Conservation (phyloP, 345 rosid species). For the Linum tenue region DNA sequence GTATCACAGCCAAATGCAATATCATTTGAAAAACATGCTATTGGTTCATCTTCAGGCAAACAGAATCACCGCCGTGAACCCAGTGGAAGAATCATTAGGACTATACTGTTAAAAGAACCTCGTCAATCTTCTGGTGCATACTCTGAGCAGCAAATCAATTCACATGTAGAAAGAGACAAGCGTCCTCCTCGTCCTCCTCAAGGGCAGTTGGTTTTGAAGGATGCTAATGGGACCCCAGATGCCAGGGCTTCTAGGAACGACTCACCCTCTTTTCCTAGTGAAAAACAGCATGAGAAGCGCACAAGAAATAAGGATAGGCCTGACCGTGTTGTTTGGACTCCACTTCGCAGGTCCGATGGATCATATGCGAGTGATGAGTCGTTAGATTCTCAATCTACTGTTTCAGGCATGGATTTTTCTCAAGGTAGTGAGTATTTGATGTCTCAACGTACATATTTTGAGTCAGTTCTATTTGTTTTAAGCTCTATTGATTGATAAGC, state of each 20-base stretch:
- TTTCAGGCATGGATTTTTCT: conserved; percentile 16
- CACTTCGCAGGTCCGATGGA: conserved; percentile 52
- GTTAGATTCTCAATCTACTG: conserved; percentile 16
- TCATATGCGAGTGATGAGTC: conserved; percentile 47
- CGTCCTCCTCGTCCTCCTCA: conserved; percentile 38
- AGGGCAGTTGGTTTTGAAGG: conserved; percentile 30
- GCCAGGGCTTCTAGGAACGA: conserved; percentile 42
- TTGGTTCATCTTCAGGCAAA: conserved; percentile 27
- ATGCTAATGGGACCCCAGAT: conserved; percentile 32
- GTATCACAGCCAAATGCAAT: conserved; percentile 22
- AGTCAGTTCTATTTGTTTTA: neutral
- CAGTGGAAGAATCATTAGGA: conserved; percentile 34
- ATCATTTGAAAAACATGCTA: conserved; percentile 26
- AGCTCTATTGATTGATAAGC: neutral
- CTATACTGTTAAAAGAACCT: conserved; percentile 42
- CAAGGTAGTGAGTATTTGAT: conserved; percentile 13
- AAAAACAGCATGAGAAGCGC: conserved; percentile 40
- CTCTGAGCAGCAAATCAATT: conserved; percentile 36
- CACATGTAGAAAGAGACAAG: conserved; percentile 35
- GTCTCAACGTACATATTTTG: neutral
- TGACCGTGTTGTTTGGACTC: conserved; percentile 68
- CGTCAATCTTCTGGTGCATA: conserved; percentile 30
- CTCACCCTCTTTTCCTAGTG: conserved; percentile 23
- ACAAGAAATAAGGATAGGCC: conserved; percentile 59
- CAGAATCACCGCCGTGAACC: conserved; percentile 40